phyloP scores from a whole-genome alignment of 2,329 filamentous ascomycete genomes.

The Basipetospora chlamydospora region DNA sequence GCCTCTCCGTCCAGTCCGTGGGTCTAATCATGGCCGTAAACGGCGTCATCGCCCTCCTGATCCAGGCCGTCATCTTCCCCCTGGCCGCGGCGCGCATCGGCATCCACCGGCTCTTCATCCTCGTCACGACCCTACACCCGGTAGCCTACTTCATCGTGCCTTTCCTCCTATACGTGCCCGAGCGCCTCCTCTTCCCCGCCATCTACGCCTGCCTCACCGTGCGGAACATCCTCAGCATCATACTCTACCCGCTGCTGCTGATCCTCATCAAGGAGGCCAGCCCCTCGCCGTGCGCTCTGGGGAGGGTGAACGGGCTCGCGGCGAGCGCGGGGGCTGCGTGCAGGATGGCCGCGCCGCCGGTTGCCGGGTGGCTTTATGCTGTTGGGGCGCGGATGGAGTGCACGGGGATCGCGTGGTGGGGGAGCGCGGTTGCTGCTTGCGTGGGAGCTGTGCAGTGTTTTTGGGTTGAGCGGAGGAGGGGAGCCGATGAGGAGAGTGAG shows the following conservation, averaged over 20 bases:
- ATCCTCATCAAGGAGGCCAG: conserved; percentile 56
- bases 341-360: conserved; percentile 51
- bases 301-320: conserved; percentile 51
- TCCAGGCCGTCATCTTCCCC: conserved; percentile 48
- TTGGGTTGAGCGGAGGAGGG: conserved; percentile 24
- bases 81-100: conserved; percentile 42
- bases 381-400: conserved; percentile 43
- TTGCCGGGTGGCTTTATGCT: conserved; percentile 49
- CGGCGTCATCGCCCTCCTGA: conserved; percentile 41
- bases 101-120: conserved; percentile 43
- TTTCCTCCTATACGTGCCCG: conserved; percentile 39
- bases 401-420: conserved; percentile 50
- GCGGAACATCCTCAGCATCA: conserved; percentile 46
- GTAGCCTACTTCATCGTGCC: conserved; percentile 47
- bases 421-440: conserved; percentile 39
- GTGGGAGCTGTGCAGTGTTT: conserved; percentile 48
- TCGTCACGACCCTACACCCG: conserved; percentile 45
- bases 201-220: conserved; percentile 44
- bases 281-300: conserved; percentile 38
- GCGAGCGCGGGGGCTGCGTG: conserved; percentile 52
- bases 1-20: conserved; percentile 46
- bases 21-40: conserved; percentile 47
- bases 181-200: conserved; percentile 33
- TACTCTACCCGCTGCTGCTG: conserved; percentile 50
- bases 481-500: conserved; percentile 1